Base-by-base conservation (phyloP, 345 rosid genomes). In the Citrus reticulata region DNA sequence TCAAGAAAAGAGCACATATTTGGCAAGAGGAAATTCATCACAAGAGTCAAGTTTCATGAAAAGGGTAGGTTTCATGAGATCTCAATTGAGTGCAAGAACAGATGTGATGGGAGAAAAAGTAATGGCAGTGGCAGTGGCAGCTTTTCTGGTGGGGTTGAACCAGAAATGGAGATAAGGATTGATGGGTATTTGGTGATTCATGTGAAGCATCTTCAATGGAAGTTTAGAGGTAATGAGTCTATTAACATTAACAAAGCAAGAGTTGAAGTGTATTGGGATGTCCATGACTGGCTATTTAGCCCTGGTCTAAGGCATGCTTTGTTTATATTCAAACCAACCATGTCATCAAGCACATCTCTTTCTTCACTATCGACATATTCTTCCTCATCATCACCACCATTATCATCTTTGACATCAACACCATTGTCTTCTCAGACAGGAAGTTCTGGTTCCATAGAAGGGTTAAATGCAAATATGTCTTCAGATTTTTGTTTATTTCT, bases 161-260 rank as follows among this genome's bases (percentile, higher is more conserved):
- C 92, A 39, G 93, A 89, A 54, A 84, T 92, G 92, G 94, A 90
- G 82, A 88, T 92, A 58, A 83, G 84, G 59, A 83, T 92, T 32
- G 97, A 92, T 66, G 93, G 91, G 78, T 75, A 89, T 35, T 68
- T 83, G 77, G 89, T 85, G 19, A 88, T 92, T 73, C 87, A 85
- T 61, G 93, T 92, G 61, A 90, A 88, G 86, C 97, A 88, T 82
- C 91, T 92, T 11, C 93, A 90, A 63, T 92, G 97, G 97, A 90
- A 92, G 68, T 92, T 92, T 55, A 89, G 93, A 85, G 95, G 95
- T 71, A 92, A 92, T 30, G 93, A 89, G 75, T 83, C 87, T 1
- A 79, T 92, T 68, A 78, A 84, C 73, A 75, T 92, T 7, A 83
- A 86, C 65, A 89, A 90, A 79, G 58, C 83, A 4, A 86, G 87